These are phyloP conservation scores for Alnus glutinosa DNA, from an alignment of 306 rosid genomes.

Conservation along the genomic window DNA sequence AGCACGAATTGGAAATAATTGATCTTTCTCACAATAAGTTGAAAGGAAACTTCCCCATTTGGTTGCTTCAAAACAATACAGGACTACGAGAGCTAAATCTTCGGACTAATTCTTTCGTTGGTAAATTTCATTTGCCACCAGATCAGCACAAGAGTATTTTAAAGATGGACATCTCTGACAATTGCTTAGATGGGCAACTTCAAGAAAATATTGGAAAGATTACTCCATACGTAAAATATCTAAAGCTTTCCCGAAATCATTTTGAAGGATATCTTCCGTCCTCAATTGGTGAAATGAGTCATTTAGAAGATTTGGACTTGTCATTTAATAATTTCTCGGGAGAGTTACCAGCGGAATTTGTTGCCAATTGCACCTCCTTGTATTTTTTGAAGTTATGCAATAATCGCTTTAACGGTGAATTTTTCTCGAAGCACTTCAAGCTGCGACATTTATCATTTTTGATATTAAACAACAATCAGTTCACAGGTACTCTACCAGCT, in stretches of 20 bases:
- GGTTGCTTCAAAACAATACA: slow-evolving; percentile 13
- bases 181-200: not conserved
- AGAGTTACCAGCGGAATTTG: not conserved
- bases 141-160: fast-evolving
- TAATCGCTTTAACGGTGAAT: not conserved
- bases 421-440: not conserved
- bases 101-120: not conserved
- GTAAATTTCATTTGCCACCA: not conserved
- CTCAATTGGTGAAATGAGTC: not conserved
- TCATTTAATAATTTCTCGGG: slow-evolving; percentile 10
- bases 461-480: not conserved
- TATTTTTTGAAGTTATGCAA: not conserved
- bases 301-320: not conserved
- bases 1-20: not conserved
- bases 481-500: not conserved
- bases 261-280: slow-evolving; percentile 18
- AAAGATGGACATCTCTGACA: not conserved
- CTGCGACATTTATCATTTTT: fast-evolving
- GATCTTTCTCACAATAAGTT: slow-evolving; percentile 11
- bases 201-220: not conserved
- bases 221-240: not conserved
- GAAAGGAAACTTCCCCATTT: not conserved
- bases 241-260: not conserved
- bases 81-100: not conserved
- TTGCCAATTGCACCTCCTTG: not conserved